phyloP scores from a whole-genome alignment of 176 grass and related monocot genomes.

The Calamus simplicifolius region DNA sequence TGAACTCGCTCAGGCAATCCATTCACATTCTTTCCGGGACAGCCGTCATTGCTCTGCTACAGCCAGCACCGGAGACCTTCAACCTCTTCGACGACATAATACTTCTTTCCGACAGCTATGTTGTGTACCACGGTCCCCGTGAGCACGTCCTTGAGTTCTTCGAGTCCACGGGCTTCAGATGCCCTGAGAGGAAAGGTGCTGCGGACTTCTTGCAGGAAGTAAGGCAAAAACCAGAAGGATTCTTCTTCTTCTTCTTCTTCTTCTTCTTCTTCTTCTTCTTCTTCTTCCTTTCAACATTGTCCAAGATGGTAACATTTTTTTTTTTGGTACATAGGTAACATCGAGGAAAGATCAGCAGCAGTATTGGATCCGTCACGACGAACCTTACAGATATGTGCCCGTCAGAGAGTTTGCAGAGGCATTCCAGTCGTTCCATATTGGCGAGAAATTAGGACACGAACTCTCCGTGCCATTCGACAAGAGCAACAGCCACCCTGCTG shows the following conservation, averaged over 20 bases:
- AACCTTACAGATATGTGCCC: slow-evolving; percentile 49
- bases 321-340: slow-evolving; percentile 37
- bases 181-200: slow-evolving; percentile 62
- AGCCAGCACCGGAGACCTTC: slow-evolving; percentile 82
- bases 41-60: slow-evolving; percentile 61
- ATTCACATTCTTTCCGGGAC: slow-evolving; percentile 58
- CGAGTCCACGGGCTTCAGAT: slow-evolving; percentile 63
- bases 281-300: too few relatives aligned
- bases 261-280: too few relatives aligned
- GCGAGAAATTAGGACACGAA: slow-evolving; percentile 30
- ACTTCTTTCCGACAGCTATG: slow-evolving; percentile 63
- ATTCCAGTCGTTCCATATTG: slow-evolving; percentile 60
- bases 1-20: slow-evolving; percentile 52
- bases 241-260: neutral
- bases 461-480: slow-evolving; percentile 52
- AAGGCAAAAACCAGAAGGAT: neutral
- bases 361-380: slow-evolving; percentile 55
- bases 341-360: slow-evolving; percentile 78
- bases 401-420: slow-evolving; percentile 63
- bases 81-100: slow-evolving; percentile 85
- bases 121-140: slow-evolving; percentile 68
- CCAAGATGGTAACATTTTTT: neutral
- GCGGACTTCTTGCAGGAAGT: slow-evolving; percentile 87
- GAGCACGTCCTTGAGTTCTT: slow-evolving; percentile 78
- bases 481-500: slow-evolving; percentile 50